Base-by-base conservation (phyloP, 768 basidiomycete genomes). In the Gloeostereum incarnatum region DNA sequence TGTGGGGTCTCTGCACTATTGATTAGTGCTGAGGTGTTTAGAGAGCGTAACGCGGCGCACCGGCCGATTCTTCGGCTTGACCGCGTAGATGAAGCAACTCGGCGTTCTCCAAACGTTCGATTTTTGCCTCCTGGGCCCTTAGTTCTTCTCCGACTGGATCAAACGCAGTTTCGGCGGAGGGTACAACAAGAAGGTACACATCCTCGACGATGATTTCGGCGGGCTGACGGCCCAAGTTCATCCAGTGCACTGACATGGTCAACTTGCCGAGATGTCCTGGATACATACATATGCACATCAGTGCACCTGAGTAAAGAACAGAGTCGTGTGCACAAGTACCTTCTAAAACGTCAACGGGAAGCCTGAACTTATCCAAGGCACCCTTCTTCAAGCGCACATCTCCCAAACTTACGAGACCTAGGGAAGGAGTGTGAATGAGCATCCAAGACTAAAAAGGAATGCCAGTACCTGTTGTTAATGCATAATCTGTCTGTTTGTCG, bases 291-390 rank as follows among this genome's bases (percentile, higher is more conserved):
- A 24, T 24, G 13, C 21, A 27, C 14, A 31, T 36, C 6, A 46
- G 20, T 34, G 14, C 8, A 41, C 39, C 18, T 44, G 35, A 30
- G 40, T 7, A 18, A 7, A 14, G 1, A 21, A 18, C 3, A 25
- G 29, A 39, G 9, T 5, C 36, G 14, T 16, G 16, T 18, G 11
- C 6, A 2, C 17, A 16, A 37, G 42, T 31, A 85, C 92, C 96
- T 69, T 97, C 90, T 8, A 87, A 63, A 8, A 99, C 91, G 65
- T 98, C 93, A 1, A 99, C 79, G 0, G 96, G 96, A 16, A 99
- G 68, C 41, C 90, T 74, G 57, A 98, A 96, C 57, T 94, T 91
- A 60, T 98, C 96, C 35, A 99, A 66, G 0, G 87, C 91, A 31
- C 87, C 85, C 60, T 81, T 91, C 66, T 94, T 98, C 47, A 99